Base-by-base conservation (phyloP, 176 grass and related monocot species). In the Triticum monococcum region DNA sequence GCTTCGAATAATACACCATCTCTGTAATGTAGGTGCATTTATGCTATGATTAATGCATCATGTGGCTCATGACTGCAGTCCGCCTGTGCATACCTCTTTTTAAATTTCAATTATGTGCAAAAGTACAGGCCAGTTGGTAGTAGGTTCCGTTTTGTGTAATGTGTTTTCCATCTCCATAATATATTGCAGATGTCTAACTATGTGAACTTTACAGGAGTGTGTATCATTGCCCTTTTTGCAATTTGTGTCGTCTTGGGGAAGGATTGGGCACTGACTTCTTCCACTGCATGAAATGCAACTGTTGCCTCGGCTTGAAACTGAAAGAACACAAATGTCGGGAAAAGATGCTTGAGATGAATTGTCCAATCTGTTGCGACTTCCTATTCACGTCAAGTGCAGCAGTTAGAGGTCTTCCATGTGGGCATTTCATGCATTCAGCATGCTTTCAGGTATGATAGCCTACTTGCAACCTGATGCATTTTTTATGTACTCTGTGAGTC, bases 201-300 rank as follows among this genome's bases (percentile, higher is more conserved):
- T 68, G 13, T 24, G 5, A 60, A 70, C 14, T 74, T 88, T 59
- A 69, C 86, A 97, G 95, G 93, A 92, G 32, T 28, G 82, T 97
- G 52, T 97, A 97, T 38, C 95, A 97, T 71, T 97, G 95, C n/a
- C 95, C 95, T 2, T 97, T 95, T 77, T 97, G 95, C 76, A 97
- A 97, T 73, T 79, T 97, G 87, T 97, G 95, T 50, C 95, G 95
- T 54, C 69, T 97, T 86, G 95, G 95, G 14, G 86, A 82, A 52
- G 95, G 95, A 74, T 82, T 97, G 62, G 95, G 95, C 11, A 87
- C 77, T 12, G 95, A 97, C 33, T 97, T 97, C 65, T 97, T 97
- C 86, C 95, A 97, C 64, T 97, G 95, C 77, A 97, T 97, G 95
- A 97, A 86, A 76, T 97, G 95, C 89, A 97, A 97, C 71, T 97